These are phyloP conservation scores for Russula sp. DNA, from an alignment of 768 basidiomycete genomes.

Conservation along the genomic window DNA sequence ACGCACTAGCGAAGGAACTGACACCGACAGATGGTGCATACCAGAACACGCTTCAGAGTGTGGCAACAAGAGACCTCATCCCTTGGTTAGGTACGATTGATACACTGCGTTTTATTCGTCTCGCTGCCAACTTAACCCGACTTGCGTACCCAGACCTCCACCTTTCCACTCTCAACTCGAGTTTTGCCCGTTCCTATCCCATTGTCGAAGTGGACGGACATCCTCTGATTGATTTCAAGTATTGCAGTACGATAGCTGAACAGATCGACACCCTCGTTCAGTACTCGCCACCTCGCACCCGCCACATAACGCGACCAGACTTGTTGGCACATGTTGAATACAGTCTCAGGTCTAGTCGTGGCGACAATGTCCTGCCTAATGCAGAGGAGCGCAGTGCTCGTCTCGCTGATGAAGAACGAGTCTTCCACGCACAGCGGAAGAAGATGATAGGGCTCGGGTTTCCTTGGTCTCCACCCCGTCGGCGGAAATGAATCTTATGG, in stretches of 20 bases:
- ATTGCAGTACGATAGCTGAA: slow-evolving; percentile 6
- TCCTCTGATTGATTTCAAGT: slow-evolving; percentile 11
- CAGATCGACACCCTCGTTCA: slow-evolving; percentile 15
- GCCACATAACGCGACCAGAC: background rate
- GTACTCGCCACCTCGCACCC: slow-evolving; percentile 9
- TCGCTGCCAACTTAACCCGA: background rate
- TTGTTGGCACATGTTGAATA: slow-evolving; percentile 18
- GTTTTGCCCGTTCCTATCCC: slow-evolving; percentile 1
- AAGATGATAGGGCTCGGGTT: slow-evolving; percentile 14
- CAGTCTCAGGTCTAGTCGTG: slow-evolving; percentile 2
- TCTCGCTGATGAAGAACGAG: background rate
- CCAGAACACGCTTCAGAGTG: background rate
- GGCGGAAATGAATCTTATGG: background rate
- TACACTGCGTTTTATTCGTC: background rate
- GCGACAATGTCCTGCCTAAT: background rate
- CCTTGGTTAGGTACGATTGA: slow-evolving; percentile 18
- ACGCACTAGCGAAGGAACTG: background rate
- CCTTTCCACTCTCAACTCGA: slow-evolving; percentile 12
- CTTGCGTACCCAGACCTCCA: slow-evolving; percentile 10
- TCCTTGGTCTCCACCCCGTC: slow-evolving; percentile 4
- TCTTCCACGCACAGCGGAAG: background rate
- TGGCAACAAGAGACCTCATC: background rate
- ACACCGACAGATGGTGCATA: background rate
- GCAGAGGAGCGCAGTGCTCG: background rate
- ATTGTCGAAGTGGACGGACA: slow-evolving; percentile 11